phyloP scores from a whole-genome alignment of 2,329 filamentous ascomycete genomes.

The Ophiostoma angusticollis region DNA sequence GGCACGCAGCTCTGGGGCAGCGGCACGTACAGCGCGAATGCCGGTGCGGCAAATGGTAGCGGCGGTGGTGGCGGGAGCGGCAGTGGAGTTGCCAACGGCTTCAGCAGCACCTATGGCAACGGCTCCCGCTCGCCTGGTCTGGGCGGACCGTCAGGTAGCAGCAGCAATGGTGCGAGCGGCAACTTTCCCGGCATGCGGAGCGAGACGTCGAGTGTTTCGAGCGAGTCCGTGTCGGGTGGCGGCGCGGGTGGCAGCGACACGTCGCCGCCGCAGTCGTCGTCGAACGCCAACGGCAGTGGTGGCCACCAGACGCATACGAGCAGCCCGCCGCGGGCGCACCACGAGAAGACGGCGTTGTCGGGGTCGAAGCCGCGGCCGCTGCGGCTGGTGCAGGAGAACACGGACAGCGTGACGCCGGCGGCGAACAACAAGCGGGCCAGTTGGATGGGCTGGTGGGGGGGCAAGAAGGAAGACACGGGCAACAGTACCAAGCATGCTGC shows the following conservation, averaged over 20 bases:
- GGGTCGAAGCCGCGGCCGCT: conserved; percentile 73
- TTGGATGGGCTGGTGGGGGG: conserved; percentile 51
- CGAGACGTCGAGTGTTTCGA: conserved; percentile 51
- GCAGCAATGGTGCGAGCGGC: conserved; percentile 23
- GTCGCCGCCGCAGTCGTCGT: conserved; percentile 29
- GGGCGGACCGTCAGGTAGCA: conserved; percentile 27
- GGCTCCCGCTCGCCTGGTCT: conserved; percentile 36
- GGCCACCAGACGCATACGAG: no score
- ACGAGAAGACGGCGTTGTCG: conserved; percentile 43
- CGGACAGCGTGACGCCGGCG: conserved; percentile 31
- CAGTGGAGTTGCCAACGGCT: conserved; percentile 21
- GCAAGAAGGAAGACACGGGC: conserved; percentile 33
- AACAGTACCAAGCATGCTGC: no score
- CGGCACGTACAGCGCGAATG: not conserved
- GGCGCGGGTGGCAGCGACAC: conserved; percentile 20
- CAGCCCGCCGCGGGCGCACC: conserved; percentile 39
- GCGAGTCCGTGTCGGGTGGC: conserved; percentile 41
- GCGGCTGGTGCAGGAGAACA: conserved; percentile 72
- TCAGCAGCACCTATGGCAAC: conserved; percentile 29
- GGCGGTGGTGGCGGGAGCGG: conserved; percentile 31
- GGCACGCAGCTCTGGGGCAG: conserved; percentile 48
- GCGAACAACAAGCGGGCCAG: conserved; percentile 48
- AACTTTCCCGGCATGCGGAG: conserved; percentile 64
- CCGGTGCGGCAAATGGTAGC: conserved; percentile 31
- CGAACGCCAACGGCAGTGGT: conserved; percentile 19